Evolutionary conservation across 768 basidiomycete species (phyloP).

Genomic region (Lactarius akahatsu): DNA sequence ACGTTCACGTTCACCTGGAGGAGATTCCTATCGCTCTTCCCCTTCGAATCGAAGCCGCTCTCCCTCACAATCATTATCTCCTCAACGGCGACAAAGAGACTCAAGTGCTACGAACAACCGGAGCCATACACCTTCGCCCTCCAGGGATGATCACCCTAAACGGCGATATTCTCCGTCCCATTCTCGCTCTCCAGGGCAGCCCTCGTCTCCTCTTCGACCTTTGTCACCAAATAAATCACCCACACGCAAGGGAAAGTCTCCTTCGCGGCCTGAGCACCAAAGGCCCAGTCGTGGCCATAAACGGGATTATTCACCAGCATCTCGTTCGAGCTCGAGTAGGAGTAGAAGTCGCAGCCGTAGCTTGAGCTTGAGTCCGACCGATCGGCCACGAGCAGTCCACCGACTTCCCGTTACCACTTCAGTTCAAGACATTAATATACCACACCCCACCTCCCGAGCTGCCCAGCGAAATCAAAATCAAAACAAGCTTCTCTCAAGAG

Average conservation of each 20-base stretch:
- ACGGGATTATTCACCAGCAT: conserved; percentile 52
- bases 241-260: conserved; percentile 16
- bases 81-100: conserved; percentile 56
- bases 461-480: conserved; percentile 24
- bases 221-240: conserved; percentile 24
- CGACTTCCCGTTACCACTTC: conserved; percentile 55
- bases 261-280: conserved; percentile 4
- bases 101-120: conserved; percentile 45
- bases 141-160: conserved; percentile 41
- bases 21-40: conserved; percentile 63
- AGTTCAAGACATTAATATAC: conserved; percentile 35
- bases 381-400: conserved; percentile 56
- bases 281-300: conserved; percentile 34
- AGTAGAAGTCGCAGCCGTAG: conserved; percentile 49
- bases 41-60: conserved; percentile 66
- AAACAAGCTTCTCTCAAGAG: conserved; percentile 23
- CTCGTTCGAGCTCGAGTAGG: conserved; percentile 53
- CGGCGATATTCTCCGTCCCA: conserved; percentile 35
- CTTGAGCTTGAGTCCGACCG: conserved; percentile 46
- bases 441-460: conserved; percentile 19
- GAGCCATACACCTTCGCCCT: conserved; percentile 52
- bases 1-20: conserved; percentile 53
- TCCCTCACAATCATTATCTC: conserved; percentile 58
- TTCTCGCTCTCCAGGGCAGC: conserved; percentile 32
- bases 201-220: conserved; percentile 22